These are phyloP conservation scores for Caloboletus inedulis DNA, from an alignment of 1,284 basidiomycete species.

Conservation along the genomic window DNA sequence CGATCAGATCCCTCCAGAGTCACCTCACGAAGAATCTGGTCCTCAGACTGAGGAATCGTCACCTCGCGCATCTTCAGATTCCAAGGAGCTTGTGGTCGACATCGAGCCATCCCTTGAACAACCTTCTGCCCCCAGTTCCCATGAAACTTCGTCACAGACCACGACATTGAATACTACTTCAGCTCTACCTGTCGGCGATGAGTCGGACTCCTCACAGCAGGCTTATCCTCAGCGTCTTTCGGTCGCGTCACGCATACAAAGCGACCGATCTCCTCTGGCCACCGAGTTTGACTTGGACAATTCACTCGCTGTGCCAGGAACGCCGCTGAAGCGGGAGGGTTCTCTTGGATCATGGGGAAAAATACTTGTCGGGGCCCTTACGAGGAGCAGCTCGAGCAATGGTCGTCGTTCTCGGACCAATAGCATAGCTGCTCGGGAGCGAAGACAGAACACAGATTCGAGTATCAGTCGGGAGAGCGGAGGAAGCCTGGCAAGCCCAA, in stretches of 20 bases:
- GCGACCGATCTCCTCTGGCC: slow-evolving; percentile 51
- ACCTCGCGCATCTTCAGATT: slow-evolving; percentile 48
- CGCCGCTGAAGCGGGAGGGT: slow-evolving; percentile 53
- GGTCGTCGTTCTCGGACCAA: slow-evolving; percentile 76
- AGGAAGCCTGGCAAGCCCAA: slow-evolving; percentile 59
- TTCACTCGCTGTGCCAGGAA: slow-evolving; percentile 43
- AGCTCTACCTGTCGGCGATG: slow-evolving; percentile 41
- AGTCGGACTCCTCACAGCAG: slow-evolving; percentile 45
- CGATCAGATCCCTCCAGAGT: slow-evolving; percentile 44
- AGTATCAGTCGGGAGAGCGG: slow-evolving; percentile 74
- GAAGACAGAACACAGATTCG: slow-evolving; percentile 64
- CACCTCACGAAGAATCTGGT: slow-evolving; percentile 35
- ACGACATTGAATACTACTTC: slow-evolving; percentile 44
- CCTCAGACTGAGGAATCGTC: slow-evolving; percentile 45
- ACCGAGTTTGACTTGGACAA: slow-evolving; percentile 61
- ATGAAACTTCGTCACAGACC: slow-evolving; percentile 50
- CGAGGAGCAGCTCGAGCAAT: slow-evolving; percentile 56
- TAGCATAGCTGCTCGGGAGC: slow-evolving; percentile 62
- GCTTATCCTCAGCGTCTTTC: slow-evolving; percentile 58
- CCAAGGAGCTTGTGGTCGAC: slow-evolving; percentile 57
- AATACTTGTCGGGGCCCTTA: slow-evolving; percentile 31
- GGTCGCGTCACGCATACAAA: slow-evolving; percentile 54
- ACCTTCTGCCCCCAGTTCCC: slow-evolving; percentile 42
- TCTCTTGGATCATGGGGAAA: slow-evolving; percentile 68
- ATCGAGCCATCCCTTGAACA: slow-evolving; percentile 55